A percentile compares a stretch with the other conserved stretches of the same genome.
phyloP scores from a whole-genome alignment of 495 filamentous ascomycete genomes.

The Aspergillus saccharolyticus region DNA sequence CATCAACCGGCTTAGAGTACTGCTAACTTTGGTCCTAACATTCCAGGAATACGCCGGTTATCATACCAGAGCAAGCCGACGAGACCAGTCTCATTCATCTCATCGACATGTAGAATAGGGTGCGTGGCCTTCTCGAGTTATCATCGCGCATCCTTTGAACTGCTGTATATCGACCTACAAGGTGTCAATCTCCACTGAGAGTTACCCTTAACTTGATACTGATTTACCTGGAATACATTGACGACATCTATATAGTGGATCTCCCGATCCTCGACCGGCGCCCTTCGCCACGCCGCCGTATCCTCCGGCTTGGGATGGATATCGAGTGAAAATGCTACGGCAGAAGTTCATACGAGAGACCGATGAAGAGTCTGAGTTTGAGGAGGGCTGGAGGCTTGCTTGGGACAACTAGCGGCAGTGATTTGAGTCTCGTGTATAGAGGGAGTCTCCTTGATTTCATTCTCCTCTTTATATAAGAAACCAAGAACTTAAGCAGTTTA shows the following conservation, averaged over 20 bases:
- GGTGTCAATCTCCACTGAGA: neutral
- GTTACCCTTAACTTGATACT: neutral
- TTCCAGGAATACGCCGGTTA: too few relatives aligned
- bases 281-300: too few relatives aligned
- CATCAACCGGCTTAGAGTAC: too few relatives aligned
- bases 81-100: neutral
- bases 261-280: neutral
- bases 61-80: neutral
- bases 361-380: too few relatives aligned
- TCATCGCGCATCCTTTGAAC: neutral
- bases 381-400: too few relatives aligned
- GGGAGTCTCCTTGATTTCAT: too few relatives aligned
- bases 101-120: neutral
- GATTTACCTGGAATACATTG: neutral
- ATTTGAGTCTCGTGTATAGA: too few relatives aligned
- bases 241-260: neutral
- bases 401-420: too few relatives aligned
- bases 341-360: neutral
- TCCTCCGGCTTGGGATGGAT: neutral
- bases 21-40: too few relatives aligned
- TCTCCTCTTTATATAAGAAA: too few relatives aligned
- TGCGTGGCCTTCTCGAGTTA: neutral
- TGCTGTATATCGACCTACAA: neutral
- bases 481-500: too few relatives aligned
- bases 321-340: neutral